Base-by-base conservation (phyloP, 129 eudicot species). In the Apium graveolens region DNA sequence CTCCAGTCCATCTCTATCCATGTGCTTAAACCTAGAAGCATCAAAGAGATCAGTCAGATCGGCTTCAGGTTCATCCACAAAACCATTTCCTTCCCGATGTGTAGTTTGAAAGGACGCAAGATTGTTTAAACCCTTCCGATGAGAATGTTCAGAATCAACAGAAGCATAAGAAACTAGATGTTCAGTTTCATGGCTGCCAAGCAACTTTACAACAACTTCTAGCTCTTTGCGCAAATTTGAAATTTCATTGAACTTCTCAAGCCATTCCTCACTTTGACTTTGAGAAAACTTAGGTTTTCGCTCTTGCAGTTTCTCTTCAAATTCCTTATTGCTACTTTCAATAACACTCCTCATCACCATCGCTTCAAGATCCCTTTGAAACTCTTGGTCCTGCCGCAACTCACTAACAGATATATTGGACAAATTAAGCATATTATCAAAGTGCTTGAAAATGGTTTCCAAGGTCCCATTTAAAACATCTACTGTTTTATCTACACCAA, bases 131-230 rank as follows among this genome's bases (percentile, higher is more conserved):
- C 79, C 69, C 85, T 81, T 91, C 21, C 81, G 88, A 76, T 84
- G 90, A 78, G 83, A 77, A 76, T 77, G 81, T 69, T 91, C 97
- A 44, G 81, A 10, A 82, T 94, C 96, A 80, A 68, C 48, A 11
- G 96, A 91, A 41, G 91, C 95, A 66, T 87, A 83, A 78, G 97
- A 90, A 73, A 82, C 45, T 48, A 86, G 45, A 51, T 86, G 83
- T 63, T 86, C 91, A 29, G 80, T 48, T 72, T 91, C 98, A 81
- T 69, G 66, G 78, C 70, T 76, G 29, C 87, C 84, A 14, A 95
- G 76, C 77, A 86, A 84, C 87, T 92, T 90, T 37, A 78, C 69
- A n/a, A 95, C 81, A 32, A 83, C 79, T 24, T 88, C 91, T 76
- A 95, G 79, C 53, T 89, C 88, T 74, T 79, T 78, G 46, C 87